Conservation (phyloP, 228 moss, liverwort and hornwort genomes). For the Sphagnum magellanicum region DNA sequence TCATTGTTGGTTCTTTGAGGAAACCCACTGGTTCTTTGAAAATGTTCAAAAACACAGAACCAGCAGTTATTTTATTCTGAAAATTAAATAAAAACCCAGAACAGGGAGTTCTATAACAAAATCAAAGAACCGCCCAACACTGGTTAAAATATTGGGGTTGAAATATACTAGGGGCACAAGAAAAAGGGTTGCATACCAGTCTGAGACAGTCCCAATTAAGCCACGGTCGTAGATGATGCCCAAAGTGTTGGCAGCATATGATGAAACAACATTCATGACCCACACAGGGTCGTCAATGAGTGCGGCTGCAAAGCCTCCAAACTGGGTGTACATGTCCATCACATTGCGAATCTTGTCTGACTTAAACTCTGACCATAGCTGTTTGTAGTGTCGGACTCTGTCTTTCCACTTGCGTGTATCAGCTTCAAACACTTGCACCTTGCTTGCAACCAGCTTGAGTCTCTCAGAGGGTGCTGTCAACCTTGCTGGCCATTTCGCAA, state of each 20-base stretch:
- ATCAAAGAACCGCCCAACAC: no score
- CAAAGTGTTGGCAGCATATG: constrained; percentile 68
- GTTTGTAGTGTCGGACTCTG: constrained; percentile 69
- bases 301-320: constrained; percentile 68
- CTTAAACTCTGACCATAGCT: constrained; percentile 61
- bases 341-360: constrained; percentile 71
- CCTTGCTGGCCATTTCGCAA: constrained; percentile 75
- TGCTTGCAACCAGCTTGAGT: constrained; percentile 49
- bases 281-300: constrained; percentile 60
- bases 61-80: no score
- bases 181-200: constrained; percentile 37
- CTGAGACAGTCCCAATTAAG: constrained; percentile 73
- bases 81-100: no score
- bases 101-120: no score
- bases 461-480: constrained; percentile 52
- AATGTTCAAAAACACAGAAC: no score
- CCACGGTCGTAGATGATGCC: constrained; percentile 75
- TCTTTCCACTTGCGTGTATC: constrained; percentile 57
- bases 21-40: no score
- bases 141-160: no score
- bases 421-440: constrained; percentile 33
- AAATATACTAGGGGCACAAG: no score
- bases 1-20: no score
- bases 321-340: constrained; percentile 70
- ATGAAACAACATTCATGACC: constrained; percentile 94